These are phyloP conservation scores for Otatea glauca DNA, from an alignment of 176 grass and related monocot species.

Conservation along the genomic window DNA sequence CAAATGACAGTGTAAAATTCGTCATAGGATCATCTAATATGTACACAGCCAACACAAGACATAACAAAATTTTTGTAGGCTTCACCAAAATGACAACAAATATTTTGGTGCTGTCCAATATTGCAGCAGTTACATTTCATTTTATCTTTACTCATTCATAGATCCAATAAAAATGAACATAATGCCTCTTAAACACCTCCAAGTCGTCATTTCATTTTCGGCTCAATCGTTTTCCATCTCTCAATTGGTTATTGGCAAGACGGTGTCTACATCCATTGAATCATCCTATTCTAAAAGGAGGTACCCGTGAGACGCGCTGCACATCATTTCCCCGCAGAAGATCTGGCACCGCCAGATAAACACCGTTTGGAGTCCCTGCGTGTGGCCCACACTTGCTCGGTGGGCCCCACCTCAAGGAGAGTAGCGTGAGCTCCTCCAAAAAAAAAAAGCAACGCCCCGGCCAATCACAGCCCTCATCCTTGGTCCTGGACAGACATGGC, in stretches of 20 bases:
- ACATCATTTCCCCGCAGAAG: slow-evolving; percentile 7
- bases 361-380: slow-evolving; percentile 29
- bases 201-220: background rate
- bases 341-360: slow-evolving; percentile 41
- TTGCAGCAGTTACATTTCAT: background rate
- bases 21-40: too few relatives aligned
- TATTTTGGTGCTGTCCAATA: background rate
- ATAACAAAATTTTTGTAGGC: background rate
- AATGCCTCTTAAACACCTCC: background rate
- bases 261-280: background rate
- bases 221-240: background rate
- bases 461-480: slow-evolving; percentile 43
- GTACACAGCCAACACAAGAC: too few relatives aligned
- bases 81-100: background rate
- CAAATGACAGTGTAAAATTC: too few relatives aligned
- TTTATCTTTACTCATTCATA: background rate
- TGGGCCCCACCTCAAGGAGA: slow-evolving; percentile 2
- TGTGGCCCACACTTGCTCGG: slow-evolving; percentile 42
- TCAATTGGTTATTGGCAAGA: background rate
- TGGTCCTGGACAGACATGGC: background rate
- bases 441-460: slow-evolving; percentile 53
- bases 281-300: background rate
- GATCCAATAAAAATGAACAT: background rate
- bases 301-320: background rate
- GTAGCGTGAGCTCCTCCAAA: slow-evolving; percentile 53